Evolutionary conservation across 768 basidiomycete species (phyloP).

Genomic region (Boletus huronensis): DNA sequence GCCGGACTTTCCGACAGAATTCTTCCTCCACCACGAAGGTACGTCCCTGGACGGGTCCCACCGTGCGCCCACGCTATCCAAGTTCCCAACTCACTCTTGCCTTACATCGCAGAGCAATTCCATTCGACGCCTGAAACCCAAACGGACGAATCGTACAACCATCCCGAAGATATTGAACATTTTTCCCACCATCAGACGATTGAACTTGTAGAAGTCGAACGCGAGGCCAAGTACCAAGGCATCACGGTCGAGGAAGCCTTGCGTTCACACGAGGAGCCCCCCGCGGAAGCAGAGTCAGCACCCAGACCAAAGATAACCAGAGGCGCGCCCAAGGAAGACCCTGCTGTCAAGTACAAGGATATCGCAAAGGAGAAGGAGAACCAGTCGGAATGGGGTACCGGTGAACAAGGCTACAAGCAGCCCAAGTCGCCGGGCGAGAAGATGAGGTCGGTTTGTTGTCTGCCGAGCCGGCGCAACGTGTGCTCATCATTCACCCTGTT

Average conservation of each 20-base stretch:
- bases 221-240: slow-evolving; percentile 82
- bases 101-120: slow-evolving; percentile 60
- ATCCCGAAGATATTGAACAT: slow-evolving; percentile 92
- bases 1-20: slow-evolving; percentile 47
- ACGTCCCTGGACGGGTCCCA: slow-evolving; percentile 7
- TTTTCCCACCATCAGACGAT: slow-evolving; percentile 87
- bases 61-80: no score
- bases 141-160: slow-evolving; percentile 90
- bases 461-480: not conserved
- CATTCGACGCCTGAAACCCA: slow-evolving; percentile 98
- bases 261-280: slow-evolving; percentile 45
- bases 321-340: slow-evolving; percentile 62
- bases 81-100: not conserved
- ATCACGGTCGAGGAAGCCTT: slow-evolving; percentile 72
- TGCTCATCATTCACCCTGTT: slow-evolving; percentile 3
- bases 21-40: slow-evolving; percentile 98
- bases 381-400: slow-evolving; percentile 69
- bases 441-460: slow-evolving; percentile 54
- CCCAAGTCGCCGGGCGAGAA: slow-evolving; percentile 75
- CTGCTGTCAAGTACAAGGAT: slow-evolving; percentile 54
- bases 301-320: slow-evolving; percentile 54
- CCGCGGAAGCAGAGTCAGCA: slow-evolving; percentile 15
- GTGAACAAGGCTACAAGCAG: slow-evolving; percentile 64
- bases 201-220: slow-evolving; percentile 78
- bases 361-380: slow-evolving; percentile 50